These are phyloP conservation scores for Luvunga scandens DNA, from an alignment of 345 rosid genomes.

Conservation along the genomic window DNA sequence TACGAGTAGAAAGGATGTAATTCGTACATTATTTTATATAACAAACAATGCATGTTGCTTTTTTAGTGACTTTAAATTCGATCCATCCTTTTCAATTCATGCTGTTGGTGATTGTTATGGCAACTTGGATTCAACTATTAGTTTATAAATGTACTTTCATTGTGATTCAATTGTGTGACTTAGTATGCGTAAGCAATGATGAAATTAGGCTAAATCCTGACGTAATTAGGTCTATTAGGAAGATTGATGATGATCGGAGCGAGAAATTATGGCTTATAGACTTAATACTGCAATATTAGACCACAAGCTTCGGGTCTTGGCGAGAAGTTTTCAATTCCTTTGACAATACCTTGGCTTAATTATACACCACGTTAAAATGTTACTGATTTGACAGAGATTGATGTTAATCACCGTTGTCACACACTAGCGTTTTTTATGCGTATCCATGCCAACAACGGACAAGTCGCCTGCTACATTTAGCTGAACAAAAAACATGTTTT, in stretches of 20 bases:
- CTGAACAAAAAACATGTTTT: background rate
- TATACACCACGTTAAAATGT: slow-evolving; percentile 1
- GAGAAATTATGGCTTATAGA: background rate
- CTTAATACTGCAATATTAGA: slow-evolving; percentile 23
- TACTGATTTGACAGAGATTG: background rate
- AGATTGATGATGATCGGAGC: background rate
- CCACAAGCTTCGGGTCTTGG: background rate
- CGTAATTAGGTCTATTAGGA: slow-evolving; percentile 17
- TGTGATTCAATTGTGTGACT: background rate
- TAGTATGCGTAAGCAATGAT: slow-evolving; percentile 41
- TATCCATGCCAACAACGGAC: background rate
- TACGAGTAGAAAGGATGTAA: background rate
- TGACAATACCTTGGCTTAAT: slow-evolving; percentile 12
- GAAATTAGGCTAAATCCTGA: slow-evolving; percentile 25
- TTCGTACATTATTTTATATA: background rate
- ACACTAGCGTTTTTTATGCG: background rate
- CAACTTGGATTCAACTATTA: background rate
- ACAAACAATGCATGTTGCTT: background rate
- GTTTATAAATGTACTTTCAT: background rate
- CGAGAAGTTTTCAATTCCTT: slow-evolving; percentile 3
- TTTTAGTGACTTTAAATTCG: background rate
- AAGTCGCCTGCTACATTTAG: background rate
- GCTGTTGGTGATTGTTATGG: background rate
- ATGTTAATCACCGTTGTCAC: background rate
- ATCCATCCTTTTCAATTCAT: background rate